Evolutionary conservation across 2,329 filamentous ascomycete species (phyloP), one percentile per base, ranked within the genome.

Genomic region (Colletotrichum cereale): DNA sequence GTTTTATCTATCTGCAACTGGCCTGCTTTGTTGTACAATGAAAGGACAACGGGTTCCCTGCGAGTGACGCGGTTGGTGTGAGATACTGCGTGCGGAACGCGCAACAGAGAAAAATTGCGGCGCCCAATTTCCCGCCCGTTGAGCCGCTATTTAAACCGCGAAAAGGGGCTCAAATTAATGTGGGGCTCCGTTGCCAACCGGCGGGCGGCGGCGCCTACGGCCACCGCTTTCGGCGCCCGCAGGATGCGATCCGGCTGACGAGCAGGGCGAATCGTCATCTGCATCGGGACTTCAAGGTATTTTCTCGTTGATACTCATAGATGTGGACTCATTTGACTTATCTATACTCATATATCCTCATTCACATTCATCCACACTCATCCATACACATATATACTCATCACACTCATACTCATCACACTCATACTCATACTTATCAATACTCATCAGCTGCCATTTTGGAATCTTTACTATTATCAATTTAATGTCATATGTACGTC

Each of bases 121-220:
- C 12, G 48, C 0, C 52, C 31, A 63, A 72, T 72, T 72, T 72
- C 69, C 65, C 47, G 44, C 57, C 57, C 62, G 47, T 50, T 55
- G 57, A 52, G 67, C 29, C 67, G 64, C 68, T 44, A 50, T 40
- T 65, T 38, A 50, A 52, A 40, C 57, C n/a, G 2, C 18, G 7
- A 48, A 56, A 44, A 38, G 65, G 36, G 58, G 14, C n/a, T 40
- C 1, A n/a, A 1, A 24, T 21, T 24, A n/a, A 31, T 29, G 53
- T 56, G 53, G n/a, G 2, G 29, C 14, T n/a, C 58, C 16, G 4
- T 1, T 3, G 5, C 34, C 36, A 50, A 10, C 44, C 44, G 21
- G 42, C 18, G 3, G 11, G 1, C 58, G 53, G 58, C 12, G 5
- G 34, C 34, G 5, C 5, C 2, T 14, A 26, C 21, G 10, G 53